Percentiles rank a stretch among this genome's conserved stretches.
Conservation (phyloP, 768 basidiomycete species). For the Strobilomyces dryophilus region DNA sequence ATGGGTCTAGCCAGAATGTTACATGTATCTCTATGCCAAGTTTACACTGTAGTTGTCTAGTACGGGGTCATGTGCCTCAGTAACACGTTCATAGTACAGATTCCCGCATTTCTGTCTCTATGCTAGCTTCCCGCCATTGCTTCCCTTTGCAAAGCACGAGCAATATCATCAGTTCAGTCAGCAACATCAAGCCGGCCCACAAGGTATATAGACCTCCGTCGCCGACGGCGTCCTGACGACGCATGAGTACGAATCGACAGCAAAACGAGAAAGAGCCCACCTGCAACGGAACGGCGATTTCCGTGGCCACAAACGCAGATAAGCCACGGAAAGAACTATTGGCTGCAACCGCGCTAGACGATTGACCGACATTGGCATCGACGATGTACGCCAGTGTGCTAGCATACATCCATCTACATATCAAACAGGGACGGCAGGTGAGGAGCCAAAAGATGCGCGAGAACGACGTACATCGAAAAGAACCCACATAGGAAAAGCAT, state of each 20-base stretch:
- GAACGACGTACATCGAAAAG: conserved; percentile 56
- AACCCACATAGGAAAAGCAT: conserved; percentile 75
- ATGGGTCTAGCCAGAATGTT: no score
- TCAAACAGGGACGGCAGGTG: background rate
- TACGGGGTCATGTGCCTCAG: background rate
- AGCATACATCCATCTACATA: conserved; percentile 54
- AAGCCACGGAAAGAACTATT: conserved; percentile 75
- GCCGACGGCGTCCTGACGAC: conserved; percentile 58
- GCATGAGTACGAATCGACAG: background rate
- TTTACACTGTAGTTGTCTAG: background rate
- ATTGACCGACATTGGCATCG: conserved; percentile 80
- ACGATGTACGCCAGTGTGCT: conserved; percentile 83
- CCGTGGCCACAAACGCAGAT: conserved; percentile 63
- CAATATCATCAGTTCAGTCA: conserved; percentile 52
- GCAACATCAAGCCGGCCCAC: conserved; percentile 52
- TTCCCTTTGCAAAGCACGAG: conserved; percentile 60
- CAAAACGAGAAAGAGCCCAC: background rate
- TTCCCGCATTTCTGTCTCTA: conserved; percentile 36
- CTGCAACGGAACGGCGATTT: conserved; percentile 76
- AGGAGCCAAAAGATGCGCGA: background rate
- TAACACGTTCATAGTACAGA: background rate
- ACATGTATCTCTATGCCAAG: background rate
- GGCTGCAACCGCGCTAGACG: conserved; percentile 69
- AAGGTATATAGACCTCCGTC: conserved; percentile 81
- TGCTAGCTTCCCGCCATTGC: conserved; percentile 53